phyloP scores from a whole-genome alignment of 2,329 filamentous ascomycete species.

The Stemphylium vesicarium region DNA sequence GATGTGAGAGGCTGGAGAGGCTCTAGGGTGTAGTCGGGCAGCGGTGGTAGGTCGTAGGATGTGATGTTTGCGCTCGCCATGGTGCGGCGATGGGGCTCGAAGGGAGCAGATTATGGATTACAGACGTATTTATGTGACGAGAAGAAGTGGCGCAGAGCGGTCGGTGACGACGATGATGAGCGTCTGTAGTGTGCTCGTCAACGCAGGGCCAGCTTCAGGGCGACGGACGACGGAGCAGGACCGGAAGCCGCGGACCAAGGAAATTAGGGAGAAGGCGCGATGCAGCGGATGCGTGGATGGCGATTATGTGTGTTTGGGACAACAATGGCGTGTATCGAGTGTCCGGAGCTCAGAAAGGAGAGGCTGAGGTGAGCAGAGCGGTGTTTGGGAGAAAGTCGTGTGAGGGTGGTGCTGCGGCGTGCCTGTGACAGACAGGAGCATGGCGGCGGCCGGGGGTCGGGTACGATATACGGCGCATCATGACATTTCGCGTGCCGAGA shows the following conservation, averaged over 20 bases:
- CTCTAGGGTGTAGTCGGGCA: conserved; percentile 79
- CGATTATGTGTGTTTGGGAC: neutral
- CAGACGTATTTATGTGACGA: neutral
- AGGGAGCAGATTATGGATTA: conserved; percentile 11
- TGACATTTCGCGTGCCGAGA: conserved; percentile 22
- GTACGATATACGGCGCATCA: conserved; percentile 25
- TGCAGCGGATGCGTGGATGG: conserved; percentile 5
- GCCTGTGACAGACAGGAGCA: conserved; percentile 21
- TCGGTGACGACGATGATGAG: neutral
- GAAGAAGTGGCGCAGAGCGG: neutral
- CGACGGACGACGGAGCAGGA: conserved; percentile 12
- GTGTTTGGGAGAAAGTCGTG: conserved; percentile 29
- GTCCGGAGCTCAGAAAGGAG: conserved; percentile 37
- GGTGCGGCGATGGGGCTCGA: conserved; percentile 22
- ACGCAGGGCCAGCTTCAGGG: conserved; percentile 12
- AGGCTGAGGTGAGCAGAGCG: conserved; percentile 43
- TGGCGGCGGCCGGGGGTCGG: neutral
- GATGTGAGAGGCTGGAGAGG: conserved; percentile 75
- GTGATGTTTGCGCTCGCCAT: conserved; percentile 55
- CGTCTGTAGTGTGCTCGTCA: conserved; percentile 9
- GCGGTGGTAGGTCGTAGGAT: conserved; percentile 74
- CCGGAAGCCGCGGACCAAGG: conserved; percentile 38
- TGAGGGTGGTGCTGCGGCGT: conserved; percentile 38
- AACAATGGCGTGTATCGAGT: too few relatives aligned
- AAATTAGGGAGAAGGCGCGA: conserved; percentile 34